Evolutionary conservation across 805 yeast genomes (phyloP).

Genomic region (Teunomyces atbi): DNA sequence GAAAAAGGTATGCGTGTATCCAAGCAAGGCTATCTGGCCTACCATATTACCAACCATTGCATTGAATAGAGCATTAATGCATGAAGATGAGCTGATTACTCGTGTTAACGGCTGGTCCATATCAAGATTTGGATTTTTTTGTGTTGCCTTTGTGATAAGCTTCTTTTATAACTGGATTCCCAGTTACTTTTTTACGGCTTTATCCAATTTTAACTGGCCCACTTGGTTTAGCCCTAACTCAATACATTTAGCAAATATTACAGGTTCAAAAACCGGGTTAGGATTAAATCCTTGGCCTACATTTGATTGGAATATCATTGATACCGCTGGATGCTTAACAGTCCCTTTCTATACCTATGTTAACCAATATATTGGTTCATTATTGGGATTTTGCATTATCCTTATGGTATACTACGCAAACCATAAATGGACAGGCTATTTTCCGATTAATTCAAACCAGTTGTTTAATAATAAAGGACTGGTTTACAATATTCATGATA

Average conservation of each 20-base stretch:
- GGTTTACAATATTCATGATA: slow-evolving; percentile 44
- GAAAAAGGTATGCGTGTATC: slow-evolving; percentile 51
- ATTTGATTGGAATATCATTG: slow-evolving; percentile 44
- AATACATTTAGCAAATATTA: slow-evolving; percentile 38
- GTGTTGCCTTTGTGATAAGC: slow-evolving; percentile 29
- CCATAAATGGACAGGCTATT: slow-evolving; percentile 47
- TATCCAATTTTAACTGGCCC: slow-evolving; percentile 45
- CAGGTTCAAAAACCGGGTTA: slow-evolving; percentile 38
- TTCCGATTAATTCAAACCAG: slow-evolving; percentile 53
- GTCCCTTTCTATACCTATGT: slow-evolving; percentile 44
- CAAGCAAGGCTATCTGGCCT: slow-evolving; percentile 44
- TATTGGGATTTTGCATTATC: slow-evolving; percentile 33
- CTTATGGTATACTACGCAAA: slow-evolving; percentile 44
- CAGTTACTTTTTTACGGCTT: slow-evolving; percentile 35
- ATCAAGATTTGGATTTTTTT: slow-evolving; percentile 41
- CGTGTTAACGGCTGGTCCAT: slow-evolving; percentile 39
- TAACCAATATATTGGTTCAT: slow-evolving; percentile 37
- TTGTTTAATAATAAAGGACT: slow-evolving; percentile 53
- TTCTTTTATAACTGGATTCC: slow-evolving; percentile 45
- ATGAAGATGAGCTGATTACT: slow-evolving; percentile 22
- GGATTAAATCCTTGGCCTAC: slow-evolving; percentile 44
- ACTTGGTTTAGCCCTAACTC: slow-evolving; percentile 42
- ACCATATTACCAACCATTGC: slow-evolving; percentile 44
- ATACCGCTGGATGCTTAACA: slow-evolving; percentile 38
- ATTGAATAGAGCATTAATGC: slow-evolving; percentile 40